Conservation (phyloP, 1,139 yeast species). For the Saccharomyces hybrid region DNA sequence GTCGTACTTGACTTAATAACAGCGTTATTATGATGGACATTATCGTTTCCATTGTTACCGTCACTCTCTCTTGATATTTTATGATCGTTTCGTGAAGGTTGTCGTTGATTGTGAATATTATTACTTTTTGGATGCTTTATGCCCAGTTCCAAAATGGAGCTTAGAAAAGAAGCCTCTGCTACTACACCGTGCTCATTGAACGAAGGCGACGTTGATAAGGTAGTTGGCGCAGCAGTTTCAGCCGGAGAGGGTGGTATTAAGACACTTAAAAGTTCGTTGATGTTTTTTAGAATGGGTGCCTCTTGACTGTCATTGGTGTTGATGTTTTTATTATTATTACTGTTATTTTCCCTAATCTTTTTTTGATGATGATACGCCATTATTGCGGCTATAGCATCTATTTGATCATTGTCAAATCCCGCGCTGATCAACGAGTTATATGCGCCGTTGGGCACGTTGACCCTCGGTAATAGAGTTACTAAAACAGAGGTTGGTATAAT, state of each 20-base stretch:
- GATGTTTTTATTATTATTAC: not conserved
- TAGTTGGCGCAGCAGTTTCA: not conserved
- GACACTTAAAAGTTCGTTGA: not conserved
- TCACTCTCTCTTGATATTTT: not conserved
- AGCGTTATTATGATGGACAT: not conserved
- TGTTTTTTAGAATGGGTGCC: slow-evolving; percentile 1
- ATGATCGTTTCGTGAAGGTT: not conserved
- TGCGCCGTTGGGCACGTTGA: slow-evolving; percentile 69
- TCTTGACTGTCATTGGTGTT: not conserved
- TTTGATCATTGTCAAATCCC: slow-evolving; percentile 60
- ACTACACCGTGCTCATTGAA: not conserved
- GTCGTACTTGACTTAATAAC: not conserved
- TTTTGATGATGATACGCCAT: slow-evolving; percentile 58
- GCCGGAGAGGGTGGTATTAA: not conserved
- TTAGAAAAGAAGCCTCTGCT: not conserved
- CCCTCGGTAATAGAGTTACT: slow-evolving; percentile 43
- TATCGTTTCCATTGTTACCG: not conserved
- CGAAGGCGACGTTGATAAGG: not conserved
- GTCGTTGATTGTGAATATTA: not conserved
- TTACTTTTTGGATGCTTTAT: not conserved
- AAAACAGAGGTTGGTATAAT: slow-evolving; percentile 28
- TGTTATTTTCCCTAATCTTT: slow-evolving; percentile 8
- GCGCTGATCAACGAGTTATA: slow-evolving; percentile 53
- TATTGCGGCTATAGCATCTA: slow-evolving; percentile 62
- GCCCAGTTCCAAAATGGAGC: not conserved